Base-by-base conservation (phyloP, 441 rosid species). In the Euphorbia corollata region DNA sequence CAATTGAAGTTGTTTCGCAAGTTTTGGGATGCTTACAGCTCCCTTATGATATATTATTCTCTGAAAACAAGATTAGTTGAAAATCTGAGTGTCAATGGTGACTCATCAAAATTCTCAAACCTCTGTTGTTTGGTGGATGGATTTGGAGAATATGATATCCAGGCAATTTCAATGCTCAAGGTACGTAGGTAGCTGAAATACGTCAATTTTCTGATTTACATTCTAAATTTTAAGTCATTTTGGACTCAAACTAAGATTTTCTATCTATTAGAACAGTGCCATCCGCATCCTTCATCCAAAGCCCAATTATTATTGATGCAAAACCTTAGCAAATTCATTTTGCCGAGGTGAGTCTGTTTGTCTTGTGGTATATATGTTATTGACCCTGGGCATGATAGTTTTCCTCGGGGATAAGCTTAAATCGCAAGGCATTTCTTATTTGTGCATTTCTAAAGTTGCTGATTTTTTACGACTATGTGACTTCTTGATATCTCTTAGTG, bases 91-190 rank as follows among this genome's bases (percentile, higher is more conserved):
- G 78, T 85, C 62, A 74, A 69, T 74, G 77, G 71, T 43, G 82
- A 84, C 55, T 38, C 87, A 23, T 77, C 89, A 74, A 85, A 71
- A 75, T 61, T 55, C 71, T 81, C 82, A 39, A 86, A 84, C 69
- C 83, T 88, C 39, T 78, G 81, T 74, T 84, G 96, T 24, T 70
- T 90, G 68, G 79, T 92, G 6, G 98, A 92, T 69, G 97, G 97
- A 71, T 93, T 90, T 81, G 98, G 90, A 72, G 97, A 93, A 79
- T 93, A 87, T 58, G 98, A 93, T 73, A 89, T 97, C 69, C 81
- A 96, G 74, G 95, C 98, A 69, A 87, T 93, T 70, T 87, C 97
- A 48, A 68, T 90, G 68, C 88, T 87, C 64, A 92, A 87, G 97
- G 97, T 88, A 69, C 63, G 81, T 64, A 23, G 16, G 23, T 69